phyloP scores from a whole-genome alignment of 345 rosid species.

The Salix koriyanagi region DNA sequence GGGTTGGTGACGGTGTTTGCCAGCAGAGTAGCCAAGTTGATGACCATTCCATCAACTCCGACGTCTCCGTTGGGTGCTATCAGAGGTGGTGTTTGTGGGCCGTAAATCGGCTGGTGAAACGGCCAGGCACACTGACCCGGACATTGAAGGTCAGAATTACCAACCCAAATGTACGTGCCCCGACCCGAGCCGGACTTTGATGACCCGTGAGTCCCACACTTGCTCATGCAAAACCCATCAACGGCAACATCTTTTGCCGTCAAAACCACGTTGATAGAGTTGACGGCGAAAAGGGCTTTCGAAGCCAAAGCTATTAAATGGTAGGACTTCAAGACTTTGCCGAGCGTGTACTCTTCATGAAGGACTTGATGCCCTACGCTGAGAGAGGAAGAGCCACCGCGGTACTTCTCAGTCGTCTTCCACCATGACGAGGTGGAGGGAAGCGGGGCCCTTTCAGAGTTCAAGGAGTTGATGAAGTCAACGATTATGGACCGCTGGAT shows the following conservation, averaged over 20 bases:
- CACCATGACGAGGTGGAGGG: slow-evolving; percentile 79
- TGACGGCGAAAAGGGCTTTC: slow-evolving; percentile 28
- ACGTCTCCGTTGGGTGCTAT: slow-evolving; percentile 88
- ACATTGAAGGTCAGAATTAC: slow-evolving; percentile 80
- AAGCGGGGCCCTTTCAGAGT: slow-evolving; percentile 10
- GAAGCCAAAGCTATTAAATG: slow-evolving; percentile 57
- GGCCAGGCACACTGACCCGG: slow-evolving; percentile 97
- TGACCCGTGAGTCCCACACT: slow-evolving; percentile 78
- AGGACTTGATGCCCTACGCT: slow-evolving; percentile 59
- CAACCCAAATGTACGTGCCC: slow-evolving; percentile 75
- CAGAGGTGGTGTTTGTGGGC: slow-evolving; percentile 80
- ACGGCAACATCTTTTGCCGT: slow-evolving; percentile 78
- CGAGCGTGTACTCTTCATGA: slow-evolving; percentile 52
- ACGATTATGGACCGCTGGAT: slow-evolving; percentile 66
- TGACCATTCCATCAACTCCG: slow-evolving; percentile 89
- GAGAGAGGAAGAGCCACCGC: slow-evolving; percentile 41
- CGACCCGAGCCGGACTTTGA: slow-evolving; percentile 23
- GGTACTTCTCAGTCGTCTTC: slow-evolving; percentile 74
- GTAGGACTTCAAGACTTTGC: slow-evolving; percentile 44
- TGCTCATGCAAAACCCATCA: slow-evolving; percentile 68
- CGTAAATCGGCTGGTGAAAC: slow-evolving; percentile 90
- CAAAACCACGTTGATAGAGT: slow-evolving; percentile 58
- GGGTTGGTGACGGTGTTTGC: slow-evolving; percentile 83
- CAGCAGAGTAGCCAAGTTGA: slow-evolving; percentile 68
- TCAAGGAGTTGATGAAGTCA: slow-evolving; percentile 67